Evolutionary conservation across 116 monocot genomes (phyloP), one percentile per base, ranked within the genome.

Genomic region (Zostera marina): DNA sequence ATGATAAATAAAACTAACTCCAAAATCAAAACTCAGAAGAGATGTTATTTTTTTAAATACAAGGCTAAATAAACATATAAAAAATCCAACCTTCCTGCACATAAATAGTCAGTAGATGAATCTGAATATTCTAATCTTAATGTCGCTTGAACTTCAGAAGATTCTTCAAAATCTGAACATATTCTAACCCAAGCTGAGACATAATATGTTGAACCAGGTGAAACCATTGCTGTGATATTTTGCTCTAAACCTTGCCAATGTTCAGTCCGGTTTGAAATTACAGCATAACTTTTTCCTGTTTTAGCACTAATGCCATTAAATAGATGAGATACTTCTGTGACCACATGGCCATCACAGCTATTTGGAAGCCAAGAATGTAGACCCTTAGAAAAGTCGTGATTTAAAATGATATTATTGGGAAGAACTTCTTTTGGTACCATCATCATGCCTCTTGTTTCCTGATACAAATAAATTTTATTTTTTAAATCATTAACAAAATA

Each of bases 351-450:
- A 54, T 79, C 42, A 60, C 90, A 91, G 39, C 53, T 56, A 71
- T 81, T 91, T 10, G 70, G 74, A 40, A 61, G 56, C 90, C 90
- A 91, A 57, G 56, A 76, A 53, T 53, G 59, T 12, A 91, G 59
- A 11, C 81, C 81, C 38, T 74, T 47, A n/a, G 85, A 78, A 66
- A 91, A 91, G 59, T 81, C 85, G 74, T 76, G 63, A 60, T 91
- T 91, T 26, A 56, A 63, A 49, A 91, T 58, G 41, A 85, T 77
- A 64, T 84, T 84, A 14, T n/a, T 48, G 40, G 60, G 42, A 22
- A 44, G 11, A 52, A 7, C 25, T 24, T 46, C 61, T 13, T 46
- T 26, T 47, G 16, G 45, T 4, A 26, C 61, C 25, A 41, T 26
- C 24, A 25, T 47, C 5, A 32, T 26, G 25, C 26, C 26, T 61